Conservation (phyloP, 768 basidiomycete species). For the Daedalea quercina region DNA sequence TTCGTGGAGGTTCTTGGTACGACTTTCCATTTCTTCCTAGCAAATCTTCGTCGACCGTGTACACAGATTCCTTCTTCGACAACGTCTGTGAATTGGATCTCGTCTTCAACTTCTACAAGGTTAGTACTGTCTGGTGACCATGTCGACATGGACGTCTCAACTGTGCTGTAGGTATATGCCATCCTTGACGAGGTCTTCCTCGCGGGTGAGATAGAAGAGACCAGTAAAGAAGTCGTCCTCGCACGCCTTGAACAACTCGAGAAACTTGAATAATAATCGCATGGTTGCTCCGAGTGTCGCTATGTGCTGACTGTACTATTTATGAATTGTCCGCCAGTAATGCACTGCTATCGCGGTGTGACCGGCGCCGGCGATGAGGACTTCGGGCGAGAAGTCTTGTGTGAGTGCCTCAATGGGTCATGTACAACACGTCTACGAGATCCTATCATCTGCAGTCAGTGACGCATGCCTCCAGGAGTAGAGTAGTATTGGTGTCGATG, state of each 20-base stretch:
- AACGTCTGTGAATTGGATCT: constrained; percentile 98
- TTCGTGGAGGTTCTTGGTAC: constrained; percentile 96
- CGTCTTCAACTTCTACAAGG: constrained; percentile 99
- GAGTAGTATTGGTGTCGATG: too few species aligned
- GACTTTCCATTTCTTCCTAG: constrained; percentile 17
- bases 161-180: constrained; percentile 72
- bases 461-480: too few species aligned
- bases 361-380: too few species aligned
- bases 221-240: constrained; percentile 93
- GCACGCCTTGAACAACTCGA: constrained; percentile 87
- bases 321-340: too few species aligned
- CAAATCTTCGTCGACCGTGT: background rate
- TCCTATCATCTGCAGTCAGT: too few species aligned
- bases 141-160: background rate
- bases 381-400: too few species aligned
- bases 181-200: constrained; percentile 98
- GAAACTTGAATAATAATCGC: constrained; percentile 76
- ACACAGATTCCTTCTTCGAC: constrained; percentile 91
- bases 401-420: too few species aligned
- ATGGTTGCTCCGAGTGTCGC: background rate
- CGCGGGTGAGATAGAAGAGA: constrained; percentile 97
- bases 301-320: background rate
- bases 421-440: too few species aligned
- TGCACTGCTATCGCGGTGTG: too few species aligned
- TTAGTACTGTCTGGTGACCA: constrained; percentile 18